phyloP scores from a whole-genome alignment of 2,329 filamentous ascomycete genomes.

The Beauveria bassiana region DNA sequence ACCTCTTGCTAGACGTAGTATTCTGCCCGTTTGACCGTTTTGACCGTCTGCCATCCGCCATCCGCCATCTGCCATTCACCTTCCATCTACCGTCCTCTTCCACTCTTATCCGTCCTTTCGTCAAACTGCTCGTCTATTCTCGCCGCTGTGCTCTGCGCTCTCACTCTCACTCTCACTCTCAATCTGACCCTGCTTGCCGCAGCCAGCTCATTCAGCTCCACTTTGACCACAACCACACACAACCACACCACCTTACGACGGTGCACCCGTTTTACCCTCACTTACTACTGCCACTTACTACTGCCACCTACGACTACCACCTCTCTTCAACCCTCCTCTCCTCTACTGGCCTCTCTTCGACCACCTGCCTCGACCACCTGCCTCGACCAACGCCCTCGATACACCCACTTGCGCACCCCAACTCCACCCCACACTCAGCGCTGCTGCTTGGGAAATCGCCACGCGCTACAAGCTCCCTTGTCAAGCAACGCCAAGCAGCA shows the following conservation, averaged over 20 bases:
- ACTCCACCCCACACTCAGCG: background rate
- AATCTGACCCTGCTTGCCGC: background rate
- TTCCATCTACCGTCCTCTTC: too few relatives aligned
- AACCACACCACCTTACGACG: background rate
- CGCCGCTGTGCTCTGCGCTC: background rate
- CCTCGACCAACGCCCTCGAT: background rate
- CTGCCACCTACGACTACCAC: background rate
- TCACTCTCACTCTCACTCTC: background rate
- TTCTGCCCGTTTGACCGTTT: background rate
- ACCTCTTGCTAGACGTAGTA: background rate
- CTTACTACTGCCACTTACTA: background rate
- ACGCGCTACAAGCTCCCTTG: background rate
- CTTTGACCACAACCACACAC: background rate
- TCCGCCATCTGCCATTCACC: background rate
- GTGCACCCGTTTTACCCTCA: background rate
- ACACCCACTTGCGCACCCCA: too few relatives aligned
- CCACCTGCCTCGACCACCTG: background rate
- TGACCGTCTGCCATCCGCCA: background rate
- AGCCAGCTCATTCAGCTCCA: background rate
- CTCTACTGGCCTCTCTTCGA: background rate
- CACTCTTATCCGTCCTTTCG: background rate
- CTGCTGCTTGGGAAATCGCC: conserved; percentile 3
- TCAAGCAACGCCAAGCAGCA: conserved; percentile 1
- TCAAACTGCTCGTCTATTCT: background rate
- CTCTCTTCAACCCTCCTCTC: background rate